phyloP scores from a whole-genome alignment of 179 eudicot genomes.

The Monotropa hypopitys region DNA sequence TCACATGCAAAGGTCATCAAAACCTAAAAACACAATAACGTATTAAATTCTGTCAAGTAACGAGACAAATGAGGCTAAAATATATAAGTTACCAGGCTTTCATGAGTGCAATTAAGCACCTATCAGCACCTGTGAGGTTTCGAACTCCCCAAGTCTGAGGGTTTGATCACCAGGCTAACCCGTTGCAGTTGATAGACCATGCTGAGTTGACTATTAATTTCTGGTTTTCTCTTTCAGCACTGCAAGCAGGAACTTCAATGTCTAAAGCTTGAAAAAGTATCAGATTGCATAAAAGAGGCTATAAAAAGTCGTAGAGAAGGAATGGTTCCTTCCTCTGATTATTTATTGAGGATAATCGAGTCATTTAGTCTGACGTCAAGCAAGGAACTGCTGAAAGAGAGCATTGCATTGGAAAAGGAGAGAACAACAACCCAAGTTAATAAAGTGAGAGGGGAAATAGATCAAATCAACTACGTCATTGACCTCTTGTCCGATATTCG shows the following conservation, averaged over 20 bases:
- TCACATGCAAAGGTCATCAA: too few relatives aligned
- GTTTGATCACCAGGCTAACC: too few relatives aligned
- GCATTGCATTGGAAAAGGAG: conserved; percentile 90
- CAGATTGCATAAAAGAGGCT: conserved; percentile 47
- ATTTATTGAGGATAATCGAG: conserved; percentile 38
- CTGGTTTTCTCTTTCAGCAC: conserved; percentile 31
- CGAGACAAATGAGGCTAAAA: too few relatives aligned
- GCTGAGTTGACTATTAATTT: conserved; percentile 11
- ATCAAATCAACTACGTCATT: conserved; percentile 64
- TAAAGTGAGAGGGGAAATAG: conserved; percentile 60
- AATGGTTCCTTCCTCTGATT: conserved; percentile 22
- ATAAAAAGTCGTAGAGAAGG: conserved; percentile 29
- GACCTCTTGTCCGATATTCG: conserved; percentile 67
- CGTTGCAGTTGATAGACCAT: too few relatives aligned
- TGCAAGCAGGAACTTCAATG: conserved; percentile 60
- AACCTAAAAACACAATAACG: too few relatives aligned
- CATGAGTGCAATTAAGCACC: too few relatives aligned
- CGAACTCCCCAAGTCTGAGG: too few relatives aligned
- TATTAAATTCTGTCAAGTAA: too few relatives aligned
- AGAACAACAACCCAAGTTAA: conserved; percentile 81
- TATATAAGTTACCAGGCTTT: too few relatives aligned
- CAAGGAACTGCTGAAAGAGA: conserved; percentile 82
- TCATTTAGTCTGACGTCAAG: conserved; percentile 48
- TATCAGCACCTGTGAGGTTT: too few relatives aligned
- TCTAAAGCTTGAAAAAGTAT: conserved; percentile 38